Percentiles rank a stretch among this genome's conserved stretches.
Evolutionary conservation across 2,329 filamentous ascomycete species (phyloP).

Genomic region (Colletotrichum simmondsii): DNA sequence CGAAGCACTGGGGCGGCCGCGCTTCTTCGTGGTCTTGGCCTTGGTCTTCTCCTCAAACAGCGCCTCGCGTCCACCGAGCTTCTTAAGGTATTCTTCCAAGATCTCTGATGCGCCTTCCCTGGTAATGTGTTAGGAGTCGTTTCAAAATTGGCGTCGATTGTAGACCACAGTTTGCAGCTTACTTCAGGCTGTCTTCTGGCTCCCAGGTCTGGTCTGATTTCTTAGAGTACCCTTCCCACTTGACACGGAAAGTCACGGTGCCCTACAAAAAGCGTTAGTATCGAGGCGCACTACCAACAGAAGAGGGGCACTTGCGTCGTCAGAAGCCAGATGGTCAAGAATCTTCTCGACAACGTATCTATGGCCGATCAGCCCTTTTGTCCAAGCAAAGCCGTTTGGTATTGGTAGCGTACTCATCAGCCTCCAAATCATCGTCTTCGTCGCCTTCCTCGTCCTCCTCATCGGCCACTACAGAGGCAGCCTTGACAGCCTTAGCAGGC

Average conservation of each 20-base stretch:
- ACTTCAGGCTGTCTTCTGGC: conserved; percentile 76
- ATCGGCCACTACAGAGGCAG: background rate
- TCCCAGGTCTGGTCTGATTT: conserved; percentile 82
- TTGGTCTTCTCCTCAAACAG: conserved; percentile 63
- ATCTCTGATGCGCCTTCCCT: conserved; percentile 70
- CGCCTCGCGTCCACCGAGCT: conserved; percentile 71
- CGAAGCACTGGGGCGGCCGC: conserved; percentile 57
- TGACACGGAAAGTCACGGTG: conserved; percentile 73
- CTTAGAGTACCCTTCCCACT: conserved; percentile 83
- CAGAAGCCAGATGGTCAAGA: conserved; percentile 70
- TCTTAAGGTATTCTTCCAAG: conserved; percentile 71
- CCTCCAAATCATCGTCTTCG: conserved; percentile 54
- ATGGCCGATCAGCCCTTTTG: conserved; percentile 33
- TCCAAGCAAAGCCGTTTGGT: background rate
- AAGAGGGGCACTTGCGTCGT: conserved; percentile 55
- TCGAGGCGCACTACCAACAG: background rate
- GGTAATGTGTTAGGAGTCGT: background rate
- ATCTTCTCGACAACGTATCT: conserved; percentile 84
- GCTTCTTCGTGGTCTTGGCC: conserved; percentile 66
- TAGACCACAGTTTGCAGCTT: conserved; percentile 38
- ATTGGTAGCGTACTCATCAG: conserved; percentile 40
- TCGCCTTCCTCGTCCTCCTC: conserved; percentile 48
- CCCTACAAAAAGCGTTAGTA: conserved; percentile 48
- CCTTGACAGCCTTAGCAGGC: background rate
- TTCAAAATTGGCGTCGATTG: background rate